Base-by-base conservation (phyloP, 2,329 filamentous ascomycete species). In the Metarhizium robertsii region DNA sequence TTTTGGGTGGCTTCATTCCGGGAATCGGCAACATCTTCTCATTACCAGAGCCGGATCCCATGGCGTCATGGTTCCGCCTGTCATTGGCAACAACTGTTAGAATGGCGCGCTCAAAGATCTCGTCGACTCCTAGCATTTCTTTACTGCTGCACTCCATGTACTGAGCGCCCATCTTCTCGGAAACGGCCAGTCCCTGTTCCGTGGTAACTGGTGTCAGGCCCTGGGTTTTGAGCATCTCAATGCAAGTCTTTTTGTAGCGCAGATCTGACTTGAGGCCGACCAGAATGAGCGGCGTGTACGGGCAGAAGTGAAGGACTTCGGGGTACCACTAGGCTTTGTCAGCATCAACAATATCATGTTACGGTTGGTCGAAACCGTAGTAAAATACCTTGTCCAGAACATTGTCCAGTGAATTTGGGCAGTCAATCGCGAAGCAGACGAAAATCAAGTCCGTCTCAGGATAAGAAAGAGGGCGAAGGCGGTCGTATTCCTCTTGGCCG, bases 111-210 rank as follows among this genome's bases (percentile, higher is more conserved):
- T 95, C 88, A 73, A 99, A 99, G 67, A 97, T 94, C 66, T 97
- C 92, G 70, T 97, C 90, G 49, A 99, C 92, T 55, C 94, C 94
- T 54, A 80, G 84, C 87, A 95, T 94, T 74, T 96, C 94, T 75
- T 97, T 97, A 73, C 90, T 95, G 69, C 91, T 96, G 80, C 94
- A 99, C 75, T 99, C 94, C 83, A 96, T 92, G 76, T 99, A 99
- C 67, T 86, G 81, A 13, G 94, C 94, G 60, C 86, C 85, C 94
- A 99, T 99, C 75, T 92, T 94, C 67, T 86, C 83, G 55, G 94
- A 92, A 30, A 99, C 92, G 8, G 84, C 81, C 68, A 87, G 82
- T 60, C 92, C 94, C 73, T 99, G 92, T 65, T 95, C 89, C 52
- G 85, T 84, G 1, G 92, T 96, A 51, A 99, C 92, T 5, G 94